Conservation (phyloP, 2,329 filamentous ascomycete genomes). For the Trichoderma sp. region DNA sequence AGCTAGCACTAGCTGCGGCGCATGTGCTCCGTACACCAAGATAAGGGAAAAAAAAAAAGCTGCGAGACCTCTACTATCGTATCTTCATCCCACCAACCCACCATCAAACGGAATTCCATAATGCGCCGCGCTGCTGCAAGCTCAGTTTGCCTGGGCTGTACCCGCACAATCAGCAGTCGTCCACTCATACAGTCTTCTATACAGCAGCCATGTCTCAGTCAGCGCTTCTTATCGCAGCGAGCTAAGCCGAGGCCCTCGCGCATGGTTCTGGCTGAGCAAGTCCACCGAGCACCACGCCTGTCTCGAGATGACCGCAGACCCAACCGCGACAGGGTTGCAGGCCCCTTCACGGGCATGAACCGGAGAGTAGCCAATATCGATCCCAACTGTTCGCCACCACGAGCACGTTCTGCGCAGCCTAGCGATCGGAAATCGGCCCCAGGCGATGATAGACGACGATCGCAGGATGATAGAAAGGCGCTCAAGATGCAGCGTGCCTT, state of each 20-base stretch:
- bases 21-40: background rate
- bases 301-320: constrained; percentile 40
- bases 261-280: constrained; percentile 60
- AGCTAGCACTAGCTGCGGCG: constrained; percentile 8
- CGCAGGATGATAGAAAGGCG: constrained; percentile 61
- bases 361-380: constrained; percentile 50
- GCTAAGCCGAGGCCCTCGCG: constrained; percentile 50
- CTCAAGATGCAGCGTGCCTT: constrained; percentile 91
- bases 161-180: constrained; percentile 24
- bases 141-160: constrained; percentile 29
- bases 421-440: constrained; percentile 33
- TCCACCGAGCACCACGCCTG: constrained; percentile 44
- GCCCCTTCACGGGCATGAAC: constrained; percentile 60
- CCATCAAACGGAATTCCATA: background rate
- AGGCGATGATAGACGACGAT: constrained; percentile 41
- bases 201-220: constrained; percentile 40
- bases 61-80: background rate
- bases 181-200: constrained; percentile 26
- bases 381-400: constrained; percentile 29
- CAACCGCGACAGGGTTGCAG: constrained; percentile 44
- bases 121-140: constrained; percentile 27
- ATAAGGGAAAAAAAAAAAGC: constrained; percentile 24
- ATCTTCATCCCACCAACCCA: background rate
- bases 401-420: constrained; percentile 25
- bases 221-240: constrained; percentile 40